Evolutionary conservation across 73 alveolate species (phyloP).

Genomic region (Paramecium sonneborni): DNA sequence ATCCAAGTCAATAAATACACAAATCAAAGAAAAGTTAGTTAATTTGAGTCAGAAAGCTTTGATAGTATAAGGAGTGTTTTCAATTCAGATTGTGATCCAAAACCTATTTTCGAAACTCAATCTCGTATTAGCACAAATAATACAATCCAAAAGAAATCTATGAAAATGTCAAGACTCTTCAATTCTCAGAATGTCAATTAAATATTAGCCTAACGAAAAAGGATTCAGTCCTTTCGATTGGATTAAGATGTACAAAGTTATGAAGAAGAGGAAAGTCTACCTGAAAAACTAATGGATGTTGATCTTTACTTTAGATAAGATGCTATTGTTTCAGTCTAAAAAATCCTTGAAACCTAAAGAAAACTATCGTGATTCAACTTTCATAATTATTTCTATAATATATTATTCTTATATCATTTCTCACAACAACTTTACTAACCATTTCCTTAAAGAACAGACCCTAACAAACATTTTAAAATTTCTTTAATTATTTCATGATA

Average conservation of each 20-base stretch:
- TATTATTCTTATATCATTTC: slow-evolving; percentile 13
- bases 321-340: slow-evolving; percentile 20
- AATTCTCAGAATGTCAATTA: not conserved
- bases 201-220: not conserved
- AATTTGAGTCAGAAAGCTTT: not conserved
- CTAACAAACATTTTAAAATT: slow-evolving; percentile 62
- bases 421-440: slow-evolving; percentile 60
- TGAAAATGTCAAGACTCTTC: not conserved
- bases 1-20: not conserved
- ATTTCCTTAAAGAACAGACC: slow-evolving; percentile 63
- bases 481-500: slow-evolving; percentile 4
- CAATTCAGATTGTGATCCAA: not conserved
- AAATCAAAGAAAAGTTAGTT: not conserved
- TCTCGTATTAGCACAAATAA: not conserved
- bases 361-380: not conserved
- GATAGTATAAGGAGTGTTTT: not conserved
- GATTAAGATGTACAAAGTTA: not conserved
- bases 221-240: not conserved
- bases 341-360: not conserved
- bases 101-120: not conserved
- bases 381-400: not conserved
- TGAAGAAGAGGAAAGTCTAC: not conserved
- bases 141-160: not conserved
- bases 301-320: not conserved
- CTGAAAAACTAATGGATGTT: not conserved